phyloP scores from a whole-genome alignment of 2,329 filamentous ascomycete species.

The Neopestalotiopsis sp. region DNA sequence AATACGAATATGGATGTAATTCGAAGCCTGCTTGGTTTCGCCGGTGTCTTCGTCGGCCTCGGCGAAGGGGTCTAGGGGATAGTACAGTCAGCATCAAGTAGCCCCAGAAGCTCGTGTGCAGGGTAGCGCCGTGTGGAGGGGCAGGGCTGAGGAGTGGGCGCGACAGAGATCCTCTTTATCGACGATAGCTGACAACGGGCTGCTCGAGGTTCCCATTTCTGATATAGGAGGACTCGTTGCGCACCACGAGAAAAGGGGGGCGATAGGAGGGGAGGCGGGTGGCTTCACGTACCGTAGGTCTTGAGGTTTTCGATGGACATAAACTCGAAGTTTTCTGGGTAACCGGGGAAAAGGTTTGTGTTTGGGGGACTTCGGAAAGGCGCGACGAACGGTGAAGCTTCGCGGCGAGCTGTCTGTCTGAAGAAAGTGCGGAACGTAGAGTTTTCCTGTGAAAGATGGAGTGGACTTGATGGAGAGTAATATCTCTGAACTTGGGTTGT shows the following conservation, averaged over 20 bases:
- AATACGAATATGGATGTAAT: constrained; percentile 99
- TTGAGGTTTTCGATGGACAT: constrained; percentile 99
- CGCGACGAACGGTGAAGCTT: constrained; percentile 61
- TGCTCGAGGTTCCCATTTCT: neutral
- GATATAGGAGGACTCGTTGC: neutral
- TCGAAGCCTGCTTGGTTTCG: constrained; percentile 93
- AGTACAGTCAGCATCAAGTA: constrained; percentile 1
- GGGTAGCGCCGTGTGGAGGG: constrained; percentile 5
- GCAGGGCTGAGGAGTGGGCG: neutral
- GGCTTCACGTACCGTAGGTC: constrained; percentile 78
- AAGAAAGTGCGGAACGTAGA: constrained; percentile 20
- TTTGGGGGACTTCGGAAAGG: constrained; percentile 39
- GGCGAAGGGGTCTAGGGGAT: constrained; percentile 92
- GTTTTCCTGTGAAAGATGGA: neutral
- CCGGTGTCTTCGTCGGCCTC: constrained; percentile 99
- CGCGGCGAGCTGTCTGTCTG: constrained; percentile 39
- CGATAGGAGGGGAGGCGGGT: neutral
- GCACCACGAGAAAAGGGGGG: neutral
- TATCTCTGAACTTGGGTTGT: neutral
- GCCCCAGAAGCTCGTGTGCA: neutral
- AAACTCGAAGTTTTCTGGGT: constrained; percentile 79
- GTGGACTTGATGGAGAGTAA: constrained; percentile 1
- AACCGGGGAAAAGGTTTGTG: constrained; percentile 59
- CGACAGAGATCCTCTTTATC: neutral
- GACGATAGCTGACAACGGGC: neutral